phyloP scores from a whole-genome alignment of 352 stramenopile species.

The Pilasporangium apinafurcum region DNA sequence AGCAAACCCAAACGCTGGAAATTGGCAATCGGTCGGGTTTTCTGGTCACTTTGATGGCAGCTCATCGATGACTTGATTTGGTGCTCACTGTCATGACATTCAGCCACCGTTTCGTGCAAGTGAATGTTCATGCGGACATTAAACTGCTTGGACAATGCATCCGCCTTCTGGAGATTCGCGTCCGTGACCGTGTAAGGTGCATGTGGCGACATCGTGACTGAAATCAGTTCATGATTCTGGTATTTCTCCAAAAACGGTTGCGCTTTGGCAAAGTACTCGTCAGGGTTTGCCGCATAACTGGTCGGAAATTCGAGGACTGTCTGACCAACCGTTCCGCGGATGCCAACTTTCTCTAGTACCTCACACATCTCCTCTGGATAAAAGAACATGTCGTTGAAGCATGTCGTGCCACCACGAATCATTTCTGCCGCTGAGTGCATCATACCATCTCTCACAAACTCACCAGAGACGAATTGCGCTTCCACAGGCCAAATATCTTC shows the following conservation, averaged over 20 bases:
- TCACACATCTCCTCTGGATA: slow-evolving; percentile 51
- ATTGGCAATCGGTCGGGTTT: slow-evolving; percentile 74
- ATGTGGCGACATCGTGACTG: slow-evolving; percentile 71
- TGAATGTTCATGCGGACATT: slow-evolving; percentile 79
- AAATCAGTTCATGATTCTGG: slow-evolving; percentile 54
- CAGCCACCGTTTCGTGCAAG: slow-evolving; percentile 77
- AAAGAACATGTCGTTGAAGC: slow-evolving; percentile 92
- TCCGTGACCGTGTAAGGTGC: slow-evolving; percentile 84
- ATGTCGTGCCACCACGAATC: slow-evolving; percentile 84
- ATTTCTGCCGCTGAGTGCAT: slow-evolving; percentile 83
- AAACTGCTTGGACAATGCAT: slow-evolving; percentile 35
- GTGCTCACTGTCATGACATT: slow-evolving; percentile 71
- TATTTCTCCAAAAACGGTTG: slow-evolving; percentile 57
- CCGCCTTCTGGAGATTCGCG: slow-evolving; percentile 27
- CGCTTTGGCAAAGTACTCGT: slow-evolving; percentile 77
- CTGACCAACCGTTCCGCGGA: slow-evolving; percentile 64
- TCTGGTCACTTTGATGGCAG: slow-evolving; percentile 74
- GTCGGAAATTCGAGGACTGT: slow-evolving; percentile 75
- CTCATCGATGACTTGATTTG: slow-evolving; percentile 63
- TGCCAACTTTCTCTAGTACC: slow-evolving; percentile 54
- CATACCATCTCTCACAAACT: slow-evolving; percentile 72
- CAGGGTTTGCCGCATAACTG: slow-evolving; percentile 40
- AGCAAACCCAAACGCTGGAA: slow-evolving; percentile 74
- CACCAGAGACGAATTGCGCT: slow-evolving; percentile 56
- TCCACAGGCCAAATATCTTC: slow-evolving; percentile 87